Evolutionary conservation across 2,329 filamentous ascomycete species (phyloP).

Genomic region (Botryotinia calthae): DNA sequence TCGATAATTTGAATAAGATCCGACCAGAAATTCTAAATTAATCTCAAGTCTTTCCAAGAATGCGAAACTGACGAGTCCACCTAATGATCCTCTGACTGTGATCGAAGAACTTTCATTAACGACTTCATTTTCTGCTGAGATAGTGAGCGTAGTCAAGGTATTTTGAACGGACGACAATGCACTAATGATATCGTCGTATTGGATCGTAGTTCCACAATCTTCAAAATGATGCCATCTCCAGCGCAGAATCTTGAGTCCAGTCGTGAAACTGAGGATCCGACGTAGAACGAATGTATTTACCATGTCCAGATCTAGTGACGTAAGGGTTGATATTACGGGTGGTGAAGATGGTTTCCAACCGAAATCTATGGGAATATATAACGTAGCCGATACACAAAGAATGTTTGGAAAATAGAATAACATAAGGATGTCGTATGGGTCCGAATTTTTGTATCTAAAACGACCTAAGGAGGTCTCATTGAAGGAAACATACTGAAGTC

Average conservation of each 20-base stretch:
- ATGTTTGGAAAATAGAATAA: background rate
- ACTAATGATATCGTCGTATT: background rate
- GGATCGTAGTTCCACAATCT: background rate
- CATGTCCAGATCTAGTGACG: background rate
- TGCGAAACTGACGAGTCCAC: background rate
- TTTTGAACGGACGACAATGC: background rate
- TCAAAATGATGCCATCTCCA: background rate
- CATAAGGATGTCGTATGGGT: background rate
- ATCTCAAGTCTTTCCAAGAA: background rate
- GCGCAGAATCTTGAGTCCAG: background rate
- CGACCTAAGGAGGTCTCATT: no score
- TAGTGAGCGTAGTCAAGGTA: background rate
- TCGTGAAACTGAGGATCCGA: background rate
- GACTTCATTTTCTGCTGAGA: background rate
- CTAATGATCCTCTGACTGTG: background rate
- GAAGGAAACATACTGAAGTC: background rate
- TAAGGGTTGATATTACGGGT: background rate
- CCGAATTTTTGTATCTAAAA: no score
- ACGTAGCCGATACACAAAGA: background rate
- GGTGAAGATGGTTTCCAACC: background rate
- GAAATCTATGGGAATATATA: background rate
- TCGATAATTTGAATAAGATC: background rate
- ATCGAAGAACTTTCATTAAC: background rate
- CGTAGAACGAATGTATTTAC: background rate
- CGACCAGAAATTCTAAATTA: background rate